Base-by-base conservation (phyloP, 441 rosid species). In the Sinapis alba region DNA sequence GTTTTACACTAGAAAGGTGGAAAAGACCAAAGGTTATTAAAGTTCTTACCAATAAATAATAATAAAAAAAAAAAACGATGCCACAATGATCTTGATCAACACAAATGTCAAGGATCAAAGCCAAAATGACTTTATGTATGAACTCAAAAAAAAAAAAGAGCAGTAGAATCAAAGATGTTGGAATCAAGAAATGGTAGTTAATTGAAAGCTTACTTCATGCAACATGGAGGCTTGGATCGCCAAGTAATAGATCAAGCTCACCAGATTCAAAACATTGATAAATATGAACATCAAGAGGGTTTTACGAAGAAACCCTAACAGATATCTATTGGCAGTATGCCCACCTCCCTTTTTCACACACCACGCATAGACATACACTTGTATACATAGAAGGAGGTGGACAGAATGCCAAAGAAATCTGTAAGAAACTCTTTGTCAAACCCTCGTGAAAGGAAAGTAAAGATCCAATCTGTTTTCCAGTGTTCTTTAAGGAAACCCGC, bases 341-440 rank as follows among this genome's bases (percentile, higher is more conserved):
- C 97, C 98, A 94, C 97, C 98, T 94, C 97, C 95, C 12, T 57
- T 63, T 9, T 54, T 34, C 28, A 57, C 58, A 36, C 41, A 62
- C 21, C 50, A 7, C 1, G 3, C 15, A 15, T 6, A 54, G 13
- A 21, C 7, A 23, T 9, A 64, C 8, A 60, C 23, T 51, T 15
- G 28, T 18, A 66, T n/a, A 21, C 5, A 59, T 13, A 18, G 5
- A 12, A 65, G 89, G 98, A 94, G 98, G 98, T 92, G 98, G 98
- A 94, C 97, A 94, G 98, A 94, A 94, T 94, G 98, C 98, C 98
- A 94, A 92, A 80, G 72, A 86, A 74, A 86, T 85, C 96, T 84
- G 97, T 78, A 78, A 86, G 97, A 70, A 81, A 71, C 86, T 85
- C 97, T 92, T 92, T 87, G 96, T 59, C 59, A 92, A 92, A 85